phyloP scores from a whole-genome alignment of 805 yeast species.

The Myxozyma neotropica region DNA sequence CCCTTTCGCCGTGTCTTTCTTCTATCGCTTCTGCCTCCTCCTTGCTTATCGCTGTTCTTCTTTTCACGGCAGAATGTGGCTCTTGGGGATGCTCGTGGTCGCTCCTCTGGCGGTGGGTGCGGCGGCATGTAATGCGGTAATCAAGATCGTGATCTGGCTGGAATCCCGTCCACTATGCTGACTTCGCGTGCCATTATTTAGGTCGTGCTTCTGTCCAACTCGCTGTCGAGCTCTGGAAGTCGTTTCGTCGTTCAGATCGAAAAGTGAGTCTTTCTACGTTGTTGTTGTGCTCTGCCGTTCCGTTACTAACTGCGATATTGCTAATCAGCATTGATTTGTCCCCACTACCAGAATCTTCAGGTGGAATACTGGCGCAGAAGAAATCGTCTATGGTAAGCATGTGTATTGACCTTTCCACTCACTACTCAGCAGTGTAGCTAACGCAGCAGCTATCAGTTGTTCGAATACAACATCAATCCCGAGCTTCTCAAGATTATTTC shows the following conservation, averaged over 20 bases:
- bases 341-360: not conserved
- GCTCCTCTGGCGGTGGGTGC: not conserved
- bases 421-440: no score
- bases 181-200: no score
- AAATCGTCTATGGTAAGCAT: not conserved
- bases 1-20: no score
- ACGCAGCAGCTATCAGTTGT: not conserved
- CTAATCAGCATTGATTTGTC: not conserved
- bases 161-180: no score
- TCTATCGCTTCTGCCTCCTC: not conserved
- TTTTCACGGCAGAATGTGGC: not conserved
- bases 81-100: not conserved
- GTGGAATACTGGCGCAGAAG: not conserved
- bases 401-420: no score
- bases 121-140: not conserved
- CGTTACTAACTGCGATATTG: not conserved
- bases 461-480: slow-evolving; percentile 6
- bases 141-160: no score
- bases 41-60: not conserved
- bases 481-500: not conserved
- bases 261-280: not conserved
- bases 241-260: not conserved
- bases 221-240: not conserved
- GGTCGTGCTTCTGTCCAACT: not conserved
- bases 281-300: no score